Base-by-base conservation (phyloP, 257 asterid genomes). In the Petunia secreta region DNA sequence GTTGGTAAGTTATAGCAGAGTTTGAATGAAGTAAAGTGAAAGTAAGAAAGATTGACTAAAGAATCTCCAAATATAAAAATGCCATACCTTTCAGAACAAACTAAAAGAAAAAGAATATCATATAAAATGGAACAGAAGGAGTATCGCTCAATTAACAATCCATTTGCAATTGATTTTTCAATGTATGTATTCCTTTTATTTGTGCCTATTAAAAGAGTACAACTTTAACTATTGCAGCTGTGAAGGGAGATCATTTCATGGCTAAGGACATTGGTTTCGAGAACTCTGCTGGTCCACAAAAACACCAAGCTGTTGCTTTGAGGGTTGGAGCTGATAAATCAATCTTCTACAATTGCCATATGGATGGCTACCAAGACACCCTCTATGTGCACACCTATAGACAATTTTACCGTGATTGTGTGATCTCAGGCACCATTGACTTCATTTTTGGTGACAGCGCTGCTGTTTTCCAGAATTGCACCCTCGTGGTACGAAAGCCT, bases 291-390 rank as follows among this genome's bases (percentile, higher is more conserved):
- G 98, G 98, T 0, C 84, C 98, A 1, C 89, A 81, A 14, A 90
- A 90, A 86, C 94, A 89, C 79, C 98, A 94, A 77, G 98, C 98
- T 0, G 92, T 94, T 57, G 98, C 98, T 2, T 69, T 94, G 48
- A 87, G 97, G 2, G 98, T 91, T 7, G 91, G 93, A 63, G 91
- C 94, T 0, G 98, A 94, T 75, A 87, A 83, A 78, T 80, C 88
- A 4, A 87, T 94, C 37, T 92, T 89, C 87, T 86, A 85, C 79
- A 92, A 91, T 55, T 92, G 98, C 75, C 94, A 89, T 7, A 87
- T 94, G 85, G 95, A 94, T 62, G 98, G 96, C 1, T 89, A 91
- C 86, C 98, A 94, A 78, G 96, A 91, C 87, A 92, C 96, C 0
- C 94, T 94, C 57, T 94, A 91, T 52, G 83, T 87, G 4, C 97